Conservation (phyloP, 768 basidiomycete species). For the Arthromyces matolae region DNA sequence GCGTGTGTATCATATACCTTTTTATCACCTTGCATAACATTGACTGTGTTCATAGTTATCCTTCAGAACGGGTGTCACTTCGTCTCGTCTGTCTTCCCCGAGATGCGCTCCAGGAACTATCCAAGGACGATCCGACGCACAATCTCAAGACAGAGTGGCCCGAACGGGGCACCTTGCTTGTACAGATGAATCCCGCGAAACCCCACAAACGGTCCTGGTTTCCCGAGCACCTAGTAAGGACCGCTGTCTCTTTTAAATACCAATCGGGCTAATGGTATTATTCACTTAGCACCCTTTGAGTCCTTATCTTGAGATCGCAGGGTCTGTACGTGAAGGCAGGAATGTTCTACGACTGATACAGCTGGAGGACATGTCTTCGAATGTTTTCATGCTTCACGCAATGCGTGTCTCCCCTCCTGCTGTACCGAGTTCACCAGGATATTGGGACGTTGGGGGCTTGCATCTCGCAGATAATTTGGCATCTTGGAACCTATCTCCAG, state of each 20-base stretch:
- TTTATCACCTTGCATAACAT: background rate
- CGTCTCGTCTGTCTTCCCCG: conserved; percentile 32
- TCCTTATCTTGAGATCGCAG: conserved; percentile 37
- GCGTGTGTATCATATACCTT: conserved; percentile 13
- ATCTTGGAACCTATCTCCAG: conserved; percentile 1
- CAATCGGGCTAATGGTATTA: background rate
- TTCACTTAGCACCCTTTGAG: conserved; percentile 22
- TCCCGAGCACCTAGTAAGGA: conserved; percentile 40
- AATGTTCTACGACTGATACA: conserved; percentile 53
- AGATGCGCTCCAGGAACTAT: conserved; percentile 18
- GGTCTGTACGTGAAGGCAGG: conserved; percentile 36
- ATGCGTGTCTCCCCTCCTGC: conserved; percentile 11
- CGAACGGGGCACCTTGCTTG: conserved; percentile 37
- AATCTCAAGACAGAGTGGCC: conserved; percentile 44
- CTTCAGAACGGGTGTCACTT: conserved; percentile 23
- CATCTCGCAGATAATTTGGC: background rate
- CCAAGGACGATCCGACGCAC: conserved; percentile 8
- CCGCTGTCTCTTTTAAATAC: background rate
- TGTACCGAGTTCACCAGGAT: background rate
- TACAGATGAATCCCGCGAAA: conserved; percentile 40
- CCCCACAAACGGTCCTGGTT: conserved; percentile 36
- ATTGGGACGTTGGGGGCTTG: conserved; percentile 4
- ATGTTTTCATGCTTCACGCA: conserved; percentile 43
- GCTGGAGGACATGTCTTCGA: conserved; percentile 37
- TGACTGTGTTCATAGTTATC: no score